Evolutionary conservation across 2,329 filamentous ascomycete species (phyloP), one percentile per base, ranked within the genome.

Genomic region (Sporothrix euskadiensis): DNA sequence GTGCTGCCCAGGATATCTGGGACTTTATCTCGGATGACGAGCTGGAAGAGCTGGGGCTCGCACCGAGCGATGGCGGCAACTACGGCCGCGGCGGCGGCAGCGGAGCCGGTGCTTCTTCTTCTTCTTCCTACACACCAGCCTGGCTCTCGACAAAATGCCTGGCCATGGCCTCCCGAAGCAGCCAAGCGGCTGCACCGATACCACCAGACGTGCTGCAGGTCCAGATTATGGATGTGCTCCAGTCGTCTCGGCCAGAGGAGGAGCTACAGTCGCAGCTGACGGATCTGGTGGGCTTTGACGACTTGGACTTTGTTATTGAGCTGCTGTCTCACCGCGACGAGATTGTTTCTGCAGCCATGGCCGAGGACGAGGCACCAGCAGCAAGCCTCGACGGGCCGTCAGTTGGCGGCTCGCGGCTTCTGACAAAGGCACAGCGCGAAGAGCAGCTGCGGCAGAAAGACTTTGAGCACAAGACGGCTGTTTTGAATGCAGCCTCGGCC

Each of bases 291-390:
- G 96, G 97, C 0, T 98, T 95, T 78, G 94, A 96, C 78, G 94
- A 98, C 79, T 85, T 99, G 22, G 95, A 99, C 76, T 90, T 99
- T 78, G 91, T 98, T 71, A 94, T 94, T 75, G 93, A 98, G 75
- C 84, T 98, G n/a, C 91, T 98, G 71, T 87, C 90, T 2, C 90
- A 95, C 80, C 89, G 94, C 71, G 84, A 87, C 70, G 88, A 92
- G 63, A 88, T 98, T 61, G 81, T 90, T 12, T 82, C 86, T 12
- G 78, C 83, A 4, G 78, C 74, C n/a, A 8, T 72, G 49, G 66
- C 49, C 6, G 69, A 69, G 9, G 78, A 77, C 73, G 75, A 75
- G 72, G 73, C 74, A 77, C 74, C 78, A 77, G 80, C 86, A 78
- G n/a, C 77, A 56, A 4, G 1, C 5, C 26, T 65, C 14, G 32